Base-by-base conservation (phyloP, 768 basidiomycete species). In the Naganishia antarctica region DNA sequence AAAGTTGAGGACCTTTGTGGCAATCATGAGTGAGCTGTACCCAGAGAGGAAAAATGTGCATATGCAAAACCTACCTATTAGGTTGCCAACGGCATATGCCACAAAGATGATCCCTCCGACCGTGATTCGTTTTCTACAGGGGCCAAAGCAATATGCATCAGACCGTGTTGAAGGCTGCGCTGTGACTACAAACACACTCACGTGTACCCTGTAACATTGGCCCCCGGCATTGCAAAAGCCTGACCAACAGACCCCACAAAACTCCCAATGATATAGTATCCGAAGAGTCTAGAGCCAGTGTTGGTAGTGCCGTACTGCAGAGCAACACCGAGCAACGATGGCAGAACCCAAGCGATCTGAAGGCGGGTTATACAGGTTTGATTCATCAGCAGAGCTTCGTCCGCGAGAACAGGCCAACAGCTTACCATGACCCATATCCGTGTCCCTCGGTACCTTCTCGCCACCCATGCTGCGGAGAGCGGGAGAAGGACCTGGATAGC, bases 401-500 rank as follows among this genome's bases (percentile, higher is more conserved):
- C 6, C 6, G 23, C 25, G 11, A 11, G 25, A 26, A 3, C 18
- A 31, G 28, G 44, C 23, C 15, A 11, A 13, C 23, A 37, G 48
- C 40, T 28, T 61, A 70, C 68, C 43, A 70, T 63, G 13, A 68
- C 66, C 44, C 62, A 69, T 28, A 67, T 64, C 15, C 70, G 45
- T 15, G 48, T 48, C 18, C 59, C 57, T 23, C 64, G 64, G 46
- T 67, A 65, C 43, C 63, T 51, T 32, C 70, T 62, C 21, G 71
- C 71, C 6, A 72, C 61, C 59, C 63, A 69, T 29, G 69, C 61
- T 12, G 68, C 69, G 25, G 64, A 64, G 18, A 72, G 66, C 16
- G 69, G 67, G 68, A 72, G 68, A 41, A 72, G 37, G 43, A 70
- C 65, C 61, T 72, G 71, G 60, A 69, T 68, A 16, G 68, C 69